Evolutionary conservation across 2,329 filamentous ascomycete genomes (phyloP).

Genomic region (Fusarium verticillioides): DNA sequence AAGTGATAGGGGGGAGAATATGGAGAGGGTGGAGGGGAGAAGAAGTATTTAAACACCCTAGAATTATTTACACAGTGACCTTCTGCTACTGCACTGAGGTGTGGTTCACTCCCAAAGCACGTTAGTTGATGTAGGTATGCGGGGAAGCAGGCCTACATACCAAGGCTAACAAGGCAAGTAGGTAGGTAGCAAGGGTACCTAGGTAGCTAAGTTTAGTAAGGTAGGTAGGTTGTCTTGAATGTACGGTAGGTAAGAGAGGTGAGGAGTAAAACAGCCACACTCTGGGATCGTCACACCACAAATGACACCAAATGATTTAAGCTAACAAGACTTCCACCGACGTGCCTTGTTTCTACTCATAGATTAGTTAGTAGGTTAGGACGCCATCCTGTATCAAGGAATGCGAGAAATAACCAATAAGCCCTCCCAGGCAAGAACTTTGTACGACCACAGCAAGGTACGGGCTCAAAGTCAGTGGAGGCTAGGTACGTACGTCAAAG

Average conservation of each 20-base stretch:
- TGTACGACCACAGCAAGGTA: background rate
- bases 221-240: background rate
- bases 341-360: background rate
- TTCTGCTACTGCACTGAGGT: background rate
- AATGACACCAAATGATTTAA: background rate
- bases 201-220: background rate
- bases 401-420: background rate
- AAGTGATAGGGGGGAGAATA: constrained; percentile 9
- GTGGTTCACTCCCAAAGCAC: constrained; percentile 3
- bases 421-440: background rate
- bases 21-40: constrained; percentile 13
- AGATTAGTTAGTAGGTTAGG: background rate
- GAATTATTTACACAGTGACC: constrained; percentile 4
- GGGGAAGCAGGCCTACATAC: constrained; percentile 28
- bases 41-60: constrained; percentile 42
- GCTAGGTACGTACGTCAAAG: constrained; percentile 3
- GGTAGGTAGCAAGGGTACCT: background rate
- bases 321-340: constrained; percentile 3
- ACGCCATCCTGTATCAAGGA: background rate
- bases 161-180: too few species aligned
- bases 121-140: constrained; percentile 20
- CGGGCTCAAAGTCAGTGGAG: background rate
- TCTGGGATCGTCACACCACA: constrained; percentile 38
- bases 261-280: constrained; percentile 26
- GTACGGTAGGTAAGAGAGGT: background rate